A percentile compares a stretch with the other conserved stretches of the same genome.
Evolutionary conservation across 2,329 filamentous ascomycete genomes (phyloP).

Genomic region (Sporothrix schenckii): DNA sequence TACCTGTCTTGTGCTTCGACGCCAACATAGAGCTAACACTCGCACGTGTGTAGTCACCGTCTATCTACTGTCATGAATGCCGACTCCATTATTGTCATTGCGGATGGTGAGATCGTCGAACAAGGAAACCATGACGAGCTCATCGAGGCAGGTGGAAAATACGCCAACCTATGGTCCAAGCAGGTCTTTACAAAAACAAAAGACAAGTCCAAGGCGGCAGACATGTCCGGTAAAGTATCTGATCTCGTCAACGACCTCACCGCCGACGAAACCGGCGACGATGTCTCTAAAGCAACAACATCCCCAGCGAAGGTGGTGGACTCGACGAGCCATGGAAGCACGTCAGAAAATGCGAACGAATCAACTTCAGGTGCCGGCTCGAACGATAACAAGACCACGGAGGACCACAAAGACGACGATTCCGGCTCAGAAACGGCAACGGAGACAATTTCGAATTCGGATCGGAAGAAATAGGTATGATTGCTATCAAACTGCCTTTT

Average conservation of each 20-base stretch:
- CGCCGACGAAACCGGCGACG: slow-evolving; percentile 44
- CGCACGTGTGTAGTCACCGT: slow-evolving; percentile 56
- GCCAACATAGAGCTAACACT: neutral
- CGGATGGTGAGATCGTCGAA: slow-evolving; percentile 65
- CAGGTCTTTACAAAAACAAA: slow-evolving; percentile 57
- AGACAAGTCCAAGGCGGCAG: slow-evolving; percentile 42
- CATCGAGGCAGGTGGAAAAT: slow-evolving; percentile 61
- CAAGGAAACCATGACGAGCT: slow-evolving; percentile 64
- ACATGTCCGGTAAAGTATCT: slow-evolving; percentile 36
- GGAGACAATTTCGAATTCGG: slow-evolving; percentile 43
- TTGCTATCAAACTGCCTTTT: slow-evolving; percentile 43
- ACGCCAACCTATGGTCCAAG: slow-evolving; percentile 67
- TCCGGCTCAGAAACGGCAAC: slow-evolving; percentile 23
- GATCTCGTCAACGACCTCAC: slow-evolving; percentile 47
- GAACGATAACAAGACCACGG: slow-evolving; percentile 27
- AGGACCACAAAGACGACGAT: slow-evolving; percentile 35
- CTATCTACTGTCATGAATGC: slow-evolving; percentile 72
- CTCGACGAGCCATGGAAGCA: neutral
- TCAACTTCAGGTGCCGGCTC: slow-evolving; percentile 19
- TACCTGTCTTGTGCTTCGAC: neutral
- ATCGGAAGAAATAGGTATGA: slow-evolving; percentile 56
- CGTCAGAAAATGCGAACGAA: neutral
- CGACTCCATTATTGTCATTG: slow-evolving; percentile 67
- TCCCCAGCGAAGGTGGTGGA: neutral
- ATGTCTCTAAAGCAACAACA: slow-evolving; percentile 42